phyloP scores from a whole-genome alignment of 2,329 filamentous ascomycete genomes.

The Aspergillus calidoustus region DNA sequence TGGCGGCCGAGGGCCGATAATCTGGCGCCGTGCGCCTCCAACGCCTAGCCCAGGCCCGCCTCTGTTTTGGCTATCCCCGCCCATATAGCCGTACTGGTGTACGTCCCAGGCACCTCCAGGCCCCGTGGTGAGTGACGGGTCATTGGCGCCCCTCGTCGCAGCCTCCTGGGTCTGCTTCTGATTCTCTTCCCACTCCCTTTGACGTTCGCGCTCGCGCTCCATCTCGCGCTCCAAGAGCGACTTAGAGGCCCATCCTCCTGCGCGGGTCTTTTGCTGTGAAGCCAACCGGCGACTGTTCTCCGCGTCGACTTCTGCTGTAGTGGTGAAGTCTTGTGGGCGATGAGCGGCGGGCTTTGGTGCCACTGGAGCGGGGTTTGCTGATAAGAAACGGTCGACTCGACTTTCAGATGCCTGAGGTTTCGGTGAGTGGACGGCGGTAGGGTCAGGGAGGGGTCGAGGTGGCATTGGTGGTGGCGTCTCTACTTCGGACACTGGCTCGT shows the following conservation, averaged over 20 bases:
- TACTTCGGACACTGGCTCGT: conserved; percentile 19
- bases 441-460: conserved; percentile 54
- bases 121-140: conserved; percentile 52
- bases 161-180: conserved; percentile 58
- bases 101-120: conserved; percentile 62
- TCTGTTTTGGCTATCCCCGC: conserved; percentile 65
- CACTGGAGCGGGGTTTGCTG: conserved; percentile 57
- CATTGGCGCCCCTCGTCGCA: conserved; percentile 45
- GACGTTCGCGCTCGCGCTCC: conserved; percentile 68
- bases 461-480: conserved; percentile 26
- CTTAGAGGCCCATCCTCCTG: conserved; percentile 65
- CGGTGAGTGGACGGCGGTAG: conserved; percentile 42
- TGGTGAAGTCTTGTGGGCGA: conserved; percentile 52
- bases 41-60: conserved; percentile 56
- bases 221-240: conserved; percentile 68
- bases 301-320: conserved; percentile 59
- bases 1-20: conserved; percentile 64
- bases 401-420: conserved; percentile 36
- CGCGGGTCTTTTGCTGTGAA: conserved; percentile 62
- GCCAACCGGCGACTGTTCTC: conserved; percentile 60
- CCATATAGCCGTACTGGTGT: conserved; percentile 67
- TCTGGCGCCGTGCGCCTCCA: conserved; percentile 63
- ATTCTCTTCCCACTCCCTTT: conserved; percentile 67
- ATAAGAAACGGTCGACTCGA: conserved; percentile 61
- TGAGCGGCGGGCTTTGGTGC: conserved; percentile 44